Base-by-base conservation (phyloP, 106 monocot species). In the Platanthera zijinensis region DNA sequence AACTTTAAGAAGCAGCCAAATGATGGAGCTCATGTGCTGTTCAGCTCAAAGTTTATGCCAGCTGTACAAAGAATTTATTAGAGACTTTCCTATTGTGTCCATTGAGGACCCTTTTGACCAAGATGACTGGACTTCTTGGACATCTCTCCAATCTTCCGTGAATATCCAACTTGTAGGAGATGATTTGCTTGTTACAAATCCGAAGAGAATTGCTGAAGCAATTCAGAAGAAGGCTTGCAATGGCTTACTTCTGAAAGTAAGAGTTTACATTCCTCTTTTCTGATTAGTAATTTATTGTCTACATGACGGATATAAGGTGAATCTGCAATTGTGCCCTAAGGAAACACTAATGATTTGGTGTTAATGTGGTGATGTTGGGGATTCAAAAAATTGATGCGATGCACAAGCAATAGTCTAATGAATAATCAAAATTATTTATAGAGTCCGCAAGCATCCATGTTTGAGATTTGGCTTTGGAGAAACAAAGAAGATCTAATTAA, bases 51-150 rank as follows among this genome's bases (percentile, higher is more conserved):
- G 80, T 45, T 82, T 96, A 8, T 80, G 93, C 50, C 86, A 96
- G 62, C 82, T 96, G 28, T 96, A 96, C 71, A 91, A 93, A 80
- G 90, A 90, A 61, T 96, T 96, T 78, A 80, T 93, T 50, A 90
- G 82, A 50, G 96, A 96, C 75, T 96, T 96, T 80, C 96, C 96
- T 25, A 93, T 96, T 71, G 96, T 96, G 51, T 96, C 96, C 18
- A 96, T 96, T 52, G 96, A 96, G 78, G 96, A 96, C 75, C 96
- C 96, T 17, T 96, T 96, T 80, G 96, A 96, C 74, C 96, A 96
- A 79, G 96, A 96, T 89, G 96, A 96, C 61, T 96, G 96, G 96
- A 80, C 78, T 74, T 87, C 90, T 52, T 96, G 96, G 96, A 80
- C 92, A 48, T 86, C 85, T 47, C 71, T 96, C 11, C 93, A 83